Evolutionary conservation across 2,329 filamentous ascomycete genomes (phyloP).

Genomic region (Sporothrix inflata): DNA sequence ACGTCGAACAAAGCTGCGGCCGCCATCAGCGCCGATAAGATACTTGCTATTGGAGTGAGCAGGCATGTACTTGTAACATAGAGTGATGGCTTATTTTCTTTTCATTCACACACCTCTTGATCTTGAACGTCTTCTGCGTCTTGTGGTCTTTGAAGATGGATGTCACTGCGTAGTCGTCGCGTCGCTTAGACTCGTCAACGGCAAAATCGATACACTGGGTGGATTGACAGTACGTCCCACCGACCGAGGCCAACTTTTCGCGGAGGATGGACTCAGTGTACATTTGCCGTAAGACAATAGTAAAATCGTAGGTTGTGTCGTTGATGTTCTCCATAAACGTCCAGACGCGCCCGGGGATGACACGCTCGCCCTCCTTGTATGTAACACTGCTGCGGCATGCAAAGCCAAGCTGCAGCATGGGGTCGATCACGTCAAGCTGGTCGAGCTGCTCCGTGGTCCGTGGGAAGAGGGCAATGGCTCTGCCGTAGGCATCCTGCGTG

Average conservation of each 20-base stretch:
- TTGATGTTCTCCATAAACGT: slow-evolving; percentile 58
- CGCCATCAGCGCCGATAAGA: slow-evolving; percentile 57
- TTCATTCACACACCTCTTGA: slow-evolving; percentile 61
- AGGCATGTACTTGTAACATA: background rate
- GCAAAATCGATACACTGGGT: slow-evolving; percentile 45
- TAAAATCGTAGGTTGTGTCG: slow-evolving; percentile 56
- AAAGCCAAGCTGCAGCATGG: slow-evolving; percentile 56
- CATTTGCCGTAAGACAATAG: slow-evolving; percentile 58
- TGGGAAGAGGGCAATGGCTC: slow-evolving; percentile 58
- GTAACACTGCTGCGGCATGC: slow-evolving; percentile 54
- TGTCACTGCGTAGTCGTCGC: slow-evolving; percentile 86
- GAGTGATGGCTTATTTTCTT: too few species aligned
- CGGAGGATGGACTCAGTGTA: slow-evolving; percentile 59
- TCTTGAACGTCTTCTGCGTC: slow-evolving; percentile 67
- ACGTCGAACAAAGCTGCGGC: slow-evolving; percentile 52
- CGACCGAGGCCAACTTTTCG: slow-evolving; percentile 43
- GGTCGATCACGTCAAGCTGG: slow-evolving; percentile 53
- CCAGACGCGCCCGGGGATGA: slow-evolving; percentile 50
- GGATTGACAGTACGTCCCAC: slow-evolving; percentile 43
- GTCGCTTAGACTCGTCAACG: slow-evolving; percentile 69
- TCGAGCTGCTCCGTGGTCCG: slow-evolving; percentile 56
- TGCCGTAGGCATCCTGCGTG: slow-evolving; percentile 55
- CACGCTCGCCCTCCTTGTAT: slow-evolving; percentile 53
- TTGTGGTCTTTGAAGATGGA: slow-evolving; percentile 80
- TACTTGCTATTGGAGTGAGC: slow-evolving; percentile 44